Evolutionary conservation across 2,329 filamentous ascomycete genomes (phyloP), one percentile per base, ranked within the genome.

Genomic region (Phaeosphaeriaceae sp.): DNA sequence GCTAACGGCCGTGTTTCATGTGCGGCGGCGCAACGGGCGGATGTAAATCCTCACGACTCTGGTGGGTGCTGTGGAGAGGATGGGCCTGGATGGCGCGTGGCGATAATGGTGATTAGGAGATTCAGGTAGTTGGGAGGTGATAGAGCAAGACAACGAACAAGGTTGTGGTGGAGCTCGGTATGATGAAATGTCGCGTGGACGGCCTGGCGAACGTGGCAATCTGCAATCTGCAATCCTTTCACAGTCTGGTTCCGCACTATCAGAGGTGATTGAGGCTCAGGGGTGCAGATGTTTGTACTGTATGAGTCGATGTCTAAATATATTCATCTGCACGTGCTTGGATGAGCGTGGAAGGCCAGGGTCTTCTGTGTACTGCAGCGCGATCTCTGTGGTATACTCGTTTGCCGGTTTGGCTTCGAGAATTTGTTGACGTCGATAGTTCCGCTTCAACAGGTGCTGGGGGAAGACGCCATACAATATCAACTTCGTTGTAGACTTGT

Each of bases 1-100:
- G 52, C 50, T 53, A 50, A 56, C 66, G 57, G 62, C 57, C 56
- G 69, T 51, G 71, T 76, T 77, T 76, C 74, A 74, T 54, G 41
- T 15, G 41, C 46, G 57, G 49, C 63, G 56, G 48, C 56, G 54
- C 53, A 53, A 47, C 46, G 54, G 44, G 57, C 20, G 31, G 54
- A 52, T 15, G 58, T 56, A 56, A 41, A 59, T 36, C 24, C n/a
- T 45, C 42, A 36, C 33, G 41, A 6, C n/a, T 46, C 22, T 25
- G 45, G 36, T 48, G 36, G 25, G 36, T 36, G 20, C 47, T 54
- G 13, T 55, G 46, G 46, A 33, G 46, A 33, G 42, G 48, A 27
- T n/a, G n/a, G n/a, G n/a, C n/a, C n/a, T n/a, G n/a, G n/a, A n/a
- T 21, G 53, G 60, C 54, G 57, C 57, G 55, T 60, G 54, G 42